These are phyloP conservation scores for Trametes meyenii DNA, from an alignment of 768 basidiomycete genomes.

Conservation along the genomic window DNA sequence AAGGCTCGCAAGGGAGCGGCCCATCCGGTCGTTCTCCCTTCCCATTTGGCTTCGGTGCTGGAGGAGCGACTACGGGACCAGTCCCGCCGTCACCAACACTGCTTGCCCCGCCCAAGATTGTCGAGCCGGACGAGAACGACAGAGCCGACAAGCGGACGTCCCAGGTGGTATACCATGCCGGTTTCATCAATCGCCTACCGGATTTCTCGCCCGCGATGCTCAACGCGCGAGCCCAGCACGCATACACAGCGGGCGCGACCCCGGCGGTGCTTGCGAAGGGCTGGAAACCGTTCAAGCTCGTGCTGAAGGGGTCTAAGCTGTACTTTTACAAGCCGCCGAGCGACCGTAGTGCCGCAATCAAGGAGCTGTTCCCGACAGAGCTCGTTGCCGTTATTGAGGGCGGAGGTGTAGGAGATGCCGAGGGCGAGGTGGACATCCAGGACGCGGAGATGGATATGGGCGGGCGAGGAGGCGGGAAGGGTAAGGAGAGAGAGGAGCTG, in stretches of 20 bases:
- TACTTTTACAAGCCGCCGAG: conserved; percentile 85
- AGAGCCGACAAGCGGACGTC: conserved; percentile 59
- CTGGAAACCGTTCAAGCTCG: conserved; percentile 88
- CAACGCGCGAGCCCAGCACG: conserved; percentile 30
- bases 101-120: conserved; percentile 52
- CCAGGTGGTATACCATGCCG: conserved; percentile 75
- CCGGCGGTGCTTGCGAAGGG: conserved; percentile 48
- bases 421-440: conserved; percentile 30
- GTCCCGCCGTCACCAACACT: conserved; percentile 34
- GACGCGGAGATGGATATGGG: conserved; percentile 32
- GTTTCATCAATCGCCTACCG: conserved; percentile 73
- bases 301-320: conserved; percentile 82
- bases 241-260: conserved; percentile 30
- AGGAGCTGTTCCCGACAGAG: conserved; percentile 72
- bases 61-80: conserved; percentile 14
- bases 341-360: conserved; percentile 64
- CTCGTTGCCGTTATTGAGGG: conserved; percentile 59
- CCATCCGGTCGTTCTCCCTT: conserved; percentile 32
- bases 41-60: conserved; percentile 36
- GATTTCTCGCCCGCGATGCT: conserved; percentile 49
- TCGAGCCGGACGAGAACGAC: conserved; percentile 42
- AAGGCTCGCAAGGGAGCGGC: conserved; percentile 21
- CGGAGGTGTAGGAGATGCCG: conserved; percentile 37
- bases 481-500: conserved; percentile 36
- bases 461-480: conserved; percentile 36